These are phyloP conservation scores for Apiosordaria backusii DNA, from an alignment of 495 filamentous ascomycete genomes.

Conservation along the genomic window DNA sequence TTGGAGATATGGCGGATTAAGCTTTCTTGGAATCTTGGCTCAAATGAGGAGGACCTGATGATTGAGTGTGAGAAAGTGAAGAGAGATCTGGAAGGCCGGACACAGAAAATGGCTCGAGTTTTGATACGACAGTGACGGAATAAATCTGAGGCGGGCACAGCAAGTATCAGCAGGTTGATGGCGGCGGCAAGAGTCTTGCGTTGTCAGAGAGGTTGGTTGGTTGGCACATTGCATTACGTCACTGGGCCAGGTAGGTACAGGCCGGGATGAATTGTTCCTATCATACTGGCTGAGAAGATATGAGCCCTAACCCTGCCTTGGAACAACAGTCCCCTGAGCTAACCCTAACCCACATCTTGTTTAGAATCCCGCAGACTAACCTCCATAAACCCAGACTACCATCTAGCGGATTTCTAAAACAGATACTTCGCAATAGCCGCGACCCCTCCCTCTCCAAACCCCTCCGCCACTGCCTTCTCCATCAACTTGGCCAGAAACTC, in stretches of 20 bases:
- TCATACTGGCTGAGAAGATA: neutral
- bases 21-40: neutral
- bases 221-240: neutral
- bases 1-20: neutral
- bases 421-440: no score
- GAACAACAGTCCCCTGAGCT: no score
- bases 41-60: neutral
- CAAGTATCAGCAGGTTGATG: neutral
- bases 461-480: slow-evolving; percentile 13
- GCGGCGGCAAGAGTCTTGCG: neutral
- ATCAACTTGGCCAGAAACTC: slow-evolving; percentile 12
- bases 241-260: neutral
- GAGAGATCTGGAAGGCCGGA: neutral
- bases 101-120: neutral
- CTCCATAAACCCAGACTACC: no score
- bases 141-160: neutral
- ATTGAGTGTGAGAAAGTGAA: neutral
- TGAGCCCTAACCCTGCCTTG: neutral
- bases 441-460: no score
- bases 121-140: neutral
- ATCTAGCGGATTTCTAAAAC: no score
- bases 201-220: neutral
- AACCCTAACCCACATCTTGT: no score
- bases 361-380: no score
- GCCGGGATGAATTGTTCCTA: neutral